phyloP scores from a whole-genome alignment of 768 basidiomycete genomes.

The Naganishia friedmannii region DNA sequence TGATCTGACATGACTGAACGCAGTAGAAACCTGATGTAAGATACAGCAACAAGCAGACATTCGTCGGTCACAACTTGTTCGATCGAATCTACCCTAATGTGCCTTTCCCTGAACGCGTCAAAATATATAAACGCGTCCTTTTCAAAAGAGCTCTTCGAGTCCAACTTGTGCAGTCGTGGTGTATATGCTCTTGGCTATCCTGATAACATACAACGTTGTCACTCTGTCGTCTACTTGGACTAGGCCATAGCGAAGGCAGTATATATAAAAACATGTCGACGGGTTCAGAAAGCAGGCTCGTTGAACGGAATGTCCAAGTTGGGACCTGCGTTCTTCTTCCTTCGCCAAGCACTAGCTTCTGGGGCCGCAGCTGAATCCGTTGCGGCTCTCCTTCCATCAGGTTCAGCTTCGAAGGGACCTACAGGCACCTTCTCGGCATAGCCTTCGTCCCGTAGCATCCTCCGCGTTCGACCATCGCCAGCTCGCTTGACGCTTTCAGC shows the following conservation, averaged over 20 bases:
- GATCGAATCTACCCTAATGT: too few species aligned
- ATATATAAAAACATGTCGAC: too few species aligned
- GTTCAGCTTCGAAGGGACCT: not conserved
- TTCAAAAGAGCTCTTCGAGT: too few species aligned
- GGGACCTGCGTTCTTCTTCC: not conserved
- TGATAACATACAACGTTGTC: too few species aligned
- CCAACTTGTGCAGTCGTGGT: too few species aligned
- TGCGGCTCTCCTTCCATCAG: not conserved
- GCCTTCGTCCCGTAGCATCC: constrained; percentile 47
- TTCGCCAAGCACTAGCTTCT: constrained; percentile 22
- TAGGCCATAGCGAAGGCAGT: too few species aligned
- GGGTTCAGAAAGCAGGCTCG: not conserved
- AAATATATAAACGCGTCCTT: too few species aligned
- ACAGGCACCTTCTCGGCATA: not conserved
- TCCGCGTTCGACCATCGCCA: constrained; percentile 40
- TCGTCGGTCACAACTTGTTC: too few species aligned
- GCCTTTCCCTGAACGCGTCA: too few species aligned
- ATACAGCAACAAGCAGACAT: too few species aligned
- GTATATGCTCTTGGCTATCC: too few species aligned
- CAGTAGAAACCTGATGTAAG: not conserved
- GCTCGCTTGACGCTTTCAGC: constrained; percentile 37
- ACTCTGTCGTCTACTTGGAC: too few species aligned
- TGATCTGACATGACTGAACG: not conserved
- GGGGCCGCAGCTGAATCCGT: constrained; percentile 1
- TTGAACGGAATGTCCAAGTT: constrained; percentile 4